Base-by-base conservation (phyloP, 495 filamentous ascomycete genomes). In the Aspergillus sclerotioniger region DNA sequence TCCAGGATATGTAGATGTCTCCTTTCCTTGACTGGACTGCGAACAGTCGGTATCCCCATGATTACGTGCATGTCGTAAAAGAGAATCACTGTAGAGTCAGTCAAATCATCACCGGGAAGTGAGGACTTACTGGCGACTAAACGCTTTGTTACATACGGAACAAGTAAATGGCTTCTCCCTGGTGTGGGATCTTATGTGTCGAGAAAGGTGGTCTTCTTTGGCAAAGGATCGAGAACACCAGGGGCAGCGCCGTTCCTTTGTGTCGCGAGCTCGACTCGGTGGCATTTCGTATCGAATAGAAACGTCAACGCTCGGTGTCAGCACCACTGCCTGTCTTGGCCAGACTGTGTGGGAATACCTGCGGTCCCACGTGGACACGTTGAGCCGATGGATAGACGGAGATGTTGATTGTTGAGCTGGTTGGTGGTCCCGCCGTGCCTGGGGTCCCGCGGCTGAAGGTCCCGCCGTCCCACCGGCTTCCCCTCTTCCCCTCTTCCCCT, bases 141-240 rank as follows among this genome's bases (percentile, higher is more conserved):
- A 70, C 3, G 51, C 57, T 47, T 63, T 71, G 1, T 51, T 45
- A 54, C 71, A 74, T 5, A 60, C 48, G 3, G 54, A 21, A 43
- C 72, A 75, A 7, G 33, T 50, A 25, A 71, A 73, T 1, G 72
- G 72, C 39, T 69, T 70, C 43, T 75, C 72, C 37, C 66, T 67
- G 0, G 70, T 73, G 46, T 75, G 72, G 0, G 64, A 67, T 10
- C 72, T 64, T 35, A 69, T 29, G 54, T 75, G 72, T 5, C 69
- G 55, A 3, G 63, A 67, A 10, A 74, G 59, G 56, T 71, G 69
- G 16, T 71, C 67, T 8, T 58, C 63, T 25, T 74, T 71, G 8
- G 65, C 62, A 35, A 71, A 74, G 3, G 54, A 41, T 32, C 66
- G 62, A 8, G 51, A 53, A 45, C 71, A 74, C 35, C 61, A 57